Base-by-base conservation (phyloP, 1,284 basidiomycete genomes). In the Ceratobasidium sp. region DNA sequence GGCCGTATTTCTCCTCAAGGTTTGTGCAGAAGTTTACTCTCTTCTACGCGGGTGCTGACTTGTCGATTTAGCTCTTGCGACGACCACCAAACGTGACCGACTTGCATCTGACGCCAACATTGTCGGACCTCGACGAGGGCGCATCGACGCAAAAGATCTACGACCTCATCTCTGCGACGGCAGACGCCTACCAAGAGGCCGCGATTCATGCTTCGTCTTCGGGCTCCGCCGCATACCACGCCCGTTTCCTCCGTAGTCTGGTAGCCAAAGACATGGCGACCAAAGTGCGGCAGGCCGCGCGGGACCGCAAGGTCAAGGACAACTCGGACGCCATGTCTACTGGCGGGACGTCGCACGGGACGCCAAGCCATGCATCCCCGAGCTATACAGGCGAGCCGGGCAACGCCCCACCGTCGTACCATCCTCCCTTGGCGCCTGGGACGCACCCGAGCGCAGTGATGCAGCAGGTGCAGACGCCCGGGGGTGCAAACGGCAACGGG, bases 1-100 rank as follows among this genome's bases (percentile, higher is more conserved):
- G 72, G 90, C 91, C 23, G 87, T 93, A 48, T 88, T 91, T 78
- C 80, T 93, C 70, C 81, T 93, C 72, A 88, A 84, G 83, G 91
- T 91, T 78, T 53, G 81, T 77, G 14, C 56, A 12, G n/a, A 9
- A 25, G 25, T 25, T 38, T 28, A 54, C 23, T 49, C 9, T 38
- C 36, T 38, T 38, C 36, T 8, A 11, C 8, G 5, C 8, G 36
- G 36, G 9, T 40, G 6, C 18, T 44, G 21, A 73, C 23, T 28
- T 28, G 48, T 46, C 28, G 2, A 59, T 40, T n/a, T 44, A 77
- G 75, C 72, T 76, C 8, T 59, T 76, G 42, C 74, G 74, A 21
- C 66, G 74, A 5, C 72, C 72, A n/a, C 54, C 53, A 18, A 67
- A 69, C 72, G 63, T 73, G 18, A 64, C 62, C 44, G 73, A 74